Percentiles rank a stretch among this genome's conserved stretches.
These are phyloP conservation scores for Apiotrichum montevideense DNA, from an alignment of 1,284 basidiomycete genomes.

Conservation along the genomic window DNA sequence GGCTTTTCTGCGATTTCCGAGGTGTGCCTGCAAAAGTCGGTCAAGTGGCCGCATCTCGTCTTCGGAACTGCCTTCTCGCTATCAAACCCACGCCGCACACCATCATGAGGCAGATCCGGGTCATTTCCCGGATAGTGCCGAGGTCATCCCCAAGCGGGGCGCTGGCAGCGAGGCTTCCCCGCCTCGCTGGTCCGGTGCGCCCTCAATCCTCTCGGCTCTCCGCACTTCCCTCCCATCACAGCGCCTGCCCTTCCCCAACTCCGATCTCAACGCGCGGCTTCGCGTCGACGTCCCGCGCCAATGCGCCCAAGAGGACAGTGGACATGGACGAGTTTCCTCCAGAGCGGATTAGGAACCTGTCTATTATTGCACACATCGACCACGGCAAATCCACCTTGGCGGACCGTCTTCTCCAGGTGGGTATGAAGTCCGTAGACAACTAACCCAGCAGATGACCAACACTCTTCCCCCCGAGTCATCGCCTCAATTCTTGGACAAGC, in stretches of 20 bases:
- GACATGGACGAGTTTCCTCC: slow-evolving; percentile 66
- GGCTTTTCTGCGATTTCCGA: too few species aligned
- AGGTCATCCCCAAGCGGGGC: not conserved
- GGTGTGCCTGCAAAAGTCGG: too few species aligned
- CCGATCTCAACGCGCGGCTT: slow-evolving; percentile 3
- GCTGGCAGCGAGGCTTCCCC: not conserved
- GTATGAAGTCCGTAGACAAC: slow-evolving; percentile 3
- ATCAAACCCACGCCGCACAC: not conserved
- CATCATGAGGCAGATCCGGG: slow-evolving; percentile 5
- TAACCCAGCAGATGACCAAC: slow-evolving; percentile 63
- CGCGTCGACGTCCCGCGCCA: not conserved
- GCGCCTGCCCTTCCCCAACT: not conserved
- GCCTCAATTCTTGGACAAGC: slow-evolving; percentile 86
- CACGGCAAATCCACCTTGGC: slow-evolving; percentile 91
- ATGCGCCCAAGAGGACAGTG: slow-evolving; percentile 31
- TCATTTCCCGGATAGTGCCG: not conserved
- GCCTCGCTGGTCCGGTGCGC: not conserved
- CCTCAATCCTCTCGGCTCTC: not conserved
- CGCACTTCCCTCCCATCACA: not conserved
- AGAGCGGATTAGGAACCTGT: slow-evolving; percentile 79
- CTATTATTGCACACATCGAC: slow-evolving; percentile 87
- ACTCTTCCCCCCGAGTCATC: slow-evolving; percentile 63
- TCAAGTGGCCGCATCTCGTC: too few species aligned
- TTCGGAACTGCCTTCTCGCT: not conserved
- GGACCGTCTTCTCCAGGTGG: slow-evolving; percentile 69